Evolutionary conservation across 805 yeast genomes (phyloP), one percentile per base, ranked within the genome.

Genomic region (Spathaspora girioi): DNA sequence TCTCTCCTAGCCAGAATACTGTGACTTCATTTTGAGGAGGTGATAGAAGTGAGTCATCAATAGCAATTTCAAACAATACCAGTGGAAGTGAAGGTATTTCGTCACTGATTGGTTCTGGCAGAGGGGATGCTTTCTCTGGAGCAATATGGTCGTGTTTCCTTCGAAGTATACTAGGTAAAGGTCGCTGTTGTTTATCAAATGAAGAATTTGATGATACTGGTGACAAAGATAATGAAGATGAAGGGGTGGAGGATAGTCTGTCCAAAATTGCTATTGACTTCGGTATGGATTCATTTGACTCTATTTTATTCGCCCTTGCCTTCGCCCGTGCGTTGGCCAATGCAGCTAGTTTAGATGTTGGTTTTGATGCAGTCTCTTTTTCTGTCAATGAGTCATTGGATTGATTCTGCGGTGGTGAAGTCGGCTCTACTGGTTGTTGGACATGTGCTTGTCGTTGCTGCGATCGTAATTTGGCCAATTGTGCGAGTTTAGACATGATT

Each of bases 271-370:
- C 17, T 29, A 48, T 31, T 15, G 48, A 20, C 11, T 38, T 35
- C 27, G 52, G 50, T 15, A 45, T 27, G 14, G 26, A 26, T 35
- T 38, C 43, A 14, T 31, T 9, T 12, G 49, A 38, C 15, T 12
- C 18, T 49, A 7, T 31, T 31, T 32, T 15, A 3, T 11, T 19
- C 5, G 40, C 47, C 15, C 47, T 45, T 17, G 47, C 47, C 27
- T 45, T 45, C 18, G 44, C 44, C 10, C 26, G n/a, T 43, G 71
- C 67, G 56, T 71, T 73, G n/a, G 83, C 83, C 57, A 81, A 65
- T 31, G 70, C 70, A 40, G 80, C 76, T 46, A 80, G 61, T 56
- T 78, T 79, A 4, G 83, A 76, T 48, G 40, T 32, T 23, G 49
- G 45, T 38, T 49, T 54, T 19, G 51, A 27, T 20, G 35, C 27